Evolutionary conservation across 768 basidiomycete species (phyloP).

Genomic region (Lactarius sp.): DNA sequence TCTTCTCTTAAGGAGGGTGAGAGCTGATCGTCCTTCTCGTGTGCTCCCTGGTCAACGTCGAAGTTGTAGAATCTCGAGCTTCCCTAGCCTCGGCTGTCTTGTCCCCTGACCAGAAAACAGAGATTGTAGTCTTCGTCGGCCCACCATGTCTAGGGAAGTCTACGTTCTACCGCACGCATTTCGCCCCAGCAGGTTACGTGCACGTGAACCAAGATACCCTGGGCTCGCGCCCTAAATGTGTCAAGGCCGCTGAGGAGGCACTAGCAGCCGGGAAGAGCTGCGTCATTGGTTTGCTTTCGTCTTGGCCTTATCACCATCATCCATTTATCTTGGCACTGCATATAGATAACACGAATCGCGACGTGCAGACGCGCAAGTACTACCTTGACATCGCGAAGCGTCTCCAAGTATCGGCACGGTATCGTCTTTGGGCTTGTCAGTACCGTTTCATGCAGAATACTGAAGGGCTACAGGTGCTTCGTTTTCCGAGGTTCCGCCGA

Average conservation of each 20-base stretch:
- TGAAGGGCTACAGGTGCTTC: slow-evolving; percentile 52
- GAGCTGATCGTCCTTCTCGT: slow-evolving; percentile 2
- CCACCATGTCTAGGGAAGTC: slow-evolving; percentile 74
- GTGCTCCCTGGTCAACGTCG: slow-evolving; percentile 38
- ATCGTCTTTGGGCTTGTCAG: not conserved
- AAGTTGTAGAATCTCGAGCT: slow-evolving; percentile 42
- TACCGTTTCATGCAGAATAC: not conserved
- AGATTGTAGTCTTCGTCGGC: slow-evolving; percentile 60
- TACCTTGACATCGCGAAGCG: slow-evolving; percentile 68
- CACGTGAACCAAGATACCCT: slow-evolving; percentile 88
- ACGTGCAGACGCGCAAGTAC: slow-evolving; percentile 56
- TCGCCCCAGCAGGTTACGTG: slow-evolving; percentile 60
- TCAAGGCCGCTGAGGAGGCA: slow-evolving; percentile 55
- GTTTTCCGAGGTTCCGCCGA: slow-evolving; percentile 71
- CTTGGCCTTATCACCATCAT: not conserved
- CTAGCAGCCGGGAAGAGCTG: slow-evolving; percentile 56
- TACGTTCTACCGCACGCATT: slow-evolving; percentile 67
- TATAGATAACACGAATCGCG: slow-evolving; percentile 90
- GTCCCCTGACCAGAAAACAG: slow-evolving; percentile 27
- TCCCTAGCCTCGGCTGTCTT: slow-evolving; percentile 35
- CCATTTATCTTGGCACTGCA: not conserved
- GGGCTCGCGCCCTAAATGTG: slow-evolving; percentile 67
- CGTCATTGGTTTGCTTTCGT: slow-evolving; percentile 57
- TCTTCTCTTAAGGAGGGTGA: slow-evolving; percentile 37
- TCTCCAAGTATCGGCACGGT: slow-evolving; percentile 54